phyloP scores from a whole-genome alignment of 176 grass and related monocot genomes.

The Bothriochloa decipiens region DNA sequence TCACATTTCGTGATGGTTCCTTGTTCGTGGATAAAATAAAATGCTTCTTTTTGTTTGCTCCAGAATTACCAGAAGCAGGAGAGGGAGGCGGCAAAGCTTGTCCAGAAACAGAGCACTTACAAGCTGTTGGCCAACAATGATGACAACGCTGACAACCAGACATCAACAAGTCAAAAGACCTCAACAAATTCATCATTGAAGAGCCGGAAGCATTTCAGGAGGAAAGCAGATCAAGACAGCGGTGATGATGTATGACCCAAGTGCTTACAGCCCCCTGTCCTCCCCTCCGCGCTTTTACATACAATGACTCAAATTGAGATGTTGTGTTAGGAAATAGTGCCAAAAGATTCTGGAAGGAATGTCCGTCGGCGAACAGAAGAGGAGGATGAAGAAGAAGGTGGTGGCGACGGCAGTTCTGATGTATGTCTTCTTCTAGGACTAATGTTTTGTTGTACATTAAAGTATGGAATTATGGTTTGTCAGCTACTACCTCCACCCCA shows the following conservation, averaged over 20 bases:
- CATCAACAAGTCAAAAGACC: constrained; percentile 30
- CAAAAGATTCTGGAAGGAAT: constrained; percentile 36
- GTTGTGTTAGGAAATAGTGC: constrained; percentile 46
- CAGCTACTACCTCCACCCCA: neutral
- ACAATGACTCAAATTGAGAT: constrained; percentile 6
- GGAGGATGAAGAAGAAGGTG: constrained; percentile 61
- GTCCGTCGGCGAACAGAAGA: constrained; percentile 54
- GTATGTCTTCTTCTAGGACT: constrained; percentile 40
- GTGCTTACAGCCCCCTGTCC: neutral
- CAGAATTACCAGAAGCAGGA: constrained; percentile 81
- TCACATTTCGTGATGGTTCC: neutral
- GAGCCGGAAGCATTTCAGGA: constrained; percentile 77
- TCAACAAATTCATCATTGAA: constrained; percentile 34
- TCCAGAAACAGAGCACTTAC: constrained; percentile 79
- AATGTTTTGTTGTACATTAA: neutral
- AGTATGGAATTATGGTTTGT: neutral
- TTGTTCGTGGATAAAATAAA: constrained; percentile 18
- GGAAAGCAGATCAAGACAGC: constrained; percentile 61
- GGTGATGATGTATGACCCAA: constrained; percentile 55
- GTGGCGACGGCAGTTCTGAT: constrained; percentile 42
- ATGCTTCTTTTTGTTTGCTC: constrained; percentile 17
- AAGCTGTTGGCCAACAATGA: constrained; percentile 66
- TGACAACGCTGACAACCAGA: constrained; percentile 44
- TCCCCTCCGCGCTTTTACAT: neutral
- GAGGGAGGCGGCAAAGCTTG: constrained; percentile 72